These are phyloP conservation scores for Pseudocercospora macadamiae DNA, from an alignment of 2,329 filamentous ascomycete species.

Conservation along the genomic window DNA sequence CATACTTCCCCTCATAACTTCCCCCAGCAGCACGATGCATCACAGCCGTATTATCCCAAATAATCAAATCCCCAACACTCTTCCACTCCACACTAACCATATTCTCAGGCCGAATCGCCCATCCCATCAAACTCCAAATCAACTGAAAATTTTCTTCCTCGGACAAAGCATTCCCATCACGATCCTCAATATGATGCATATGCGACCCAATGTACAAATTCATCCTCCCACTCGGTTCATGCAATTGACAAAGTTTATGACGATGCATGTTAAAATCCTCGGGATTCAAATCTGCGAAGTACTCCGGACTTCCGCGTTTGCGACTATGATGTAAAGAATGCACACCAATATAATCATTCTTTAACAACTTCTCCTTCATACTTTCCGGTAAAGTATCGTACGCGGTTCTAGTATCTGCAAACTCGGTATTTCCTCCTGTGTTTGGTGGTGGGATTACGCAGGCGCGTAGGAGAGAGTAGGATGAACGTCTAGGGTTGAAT, in stretches of 20 bases:
- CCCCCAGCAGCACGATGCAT: background rate
- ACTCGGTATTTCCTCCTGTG: background rate
- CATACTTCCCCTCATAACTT: background rate
- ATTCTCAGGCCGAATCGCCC: conserved; percentile 53
- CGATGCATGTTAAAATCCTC: conserved; percentile 39
- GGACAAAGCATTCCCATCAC: conserved; percentile 38
- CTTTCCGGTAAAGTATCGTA: background rate
- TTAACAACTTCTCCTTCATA: background rate
- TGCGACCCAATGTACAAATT: conserved; percentile 58
- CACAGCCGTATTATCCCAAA: conserved; percentile 8
- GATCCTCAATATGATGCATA: conserved; percentile 27
- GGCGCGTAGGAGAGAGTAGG: background rate
- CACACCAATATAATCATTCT: background rate
- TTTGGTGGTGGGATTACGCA: background rate
- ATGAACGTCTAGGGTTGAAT: background rate
- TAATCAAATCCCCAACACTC: conserved; percentile 23
- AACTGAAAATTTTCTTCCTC: conserved; percentile 40
- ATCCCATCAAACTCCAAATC: conserved; percentile 45
- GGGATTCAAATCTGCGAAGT: conserved; percentile 44
- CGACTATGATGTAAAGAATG: background rate
- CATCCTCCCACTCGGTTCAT: conserved; percentile 54
- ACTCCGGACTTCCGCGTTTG: background rate
- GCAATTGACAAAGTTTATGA: conserved; percentile 55
- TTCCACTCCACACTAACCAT: conserved; percentile 52
- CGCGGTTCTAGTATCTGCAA: background rate